Evolutionary conservation across 257 asterid genomes (phyloP).

Genomic region (Scutellaria minor): DNA sequence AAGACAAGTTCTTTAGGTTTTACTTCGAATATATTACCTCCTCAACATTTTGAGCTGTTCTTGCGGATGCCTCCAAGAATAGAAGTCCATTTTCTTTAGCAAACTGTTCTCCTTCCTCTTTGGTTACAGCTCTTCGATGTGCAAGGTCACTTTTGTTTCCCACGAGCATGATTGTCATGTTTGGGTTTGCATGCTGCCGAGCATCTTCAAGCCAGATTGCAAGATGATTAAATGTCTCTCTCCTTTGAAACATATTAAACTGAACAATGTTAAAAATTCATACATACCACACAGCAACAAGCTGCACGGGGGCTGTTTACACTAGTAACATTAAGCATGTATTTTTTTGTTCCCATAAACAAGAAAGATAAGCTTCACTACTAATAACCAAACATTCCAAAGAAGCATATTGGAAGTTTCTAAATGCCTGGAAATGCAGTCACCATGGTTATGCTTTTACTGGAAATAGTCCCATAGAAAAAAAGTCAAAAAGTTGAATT

Average conservation of each 20-base stretch:
- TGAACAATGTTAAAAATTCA: neutral
- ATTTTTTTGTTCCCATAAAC: neutral
- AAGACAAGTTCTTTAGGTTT: neutral
- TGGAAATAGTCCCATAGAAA: no score
- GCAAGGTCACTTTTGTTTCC: slow-evolving; percentile 70
- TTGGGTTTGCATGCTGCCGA: slow-evolving; percentile 65
- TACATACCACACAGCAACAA: no score
- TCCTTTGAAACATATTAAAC: slow-evolving; percentile 36
- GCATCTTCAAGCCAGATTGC: slow-evolving; percentile 75
- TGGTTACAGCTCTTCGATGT: slow-evolving; percentile 63
- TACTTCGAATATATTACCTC: slow-evolving; percentile 44
- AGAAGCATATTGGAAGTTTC: neutral
- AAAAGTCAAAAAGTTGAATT: neutral
- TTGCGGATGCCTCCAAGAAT: slow-evolving; percentile 65
- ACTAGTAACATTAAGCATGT: no score
- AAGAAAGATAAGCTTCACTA: neutral
- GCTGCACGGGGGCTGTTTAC: no score
- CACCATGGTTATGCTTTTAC: neutral
- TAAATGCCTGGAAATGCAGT: neutral
- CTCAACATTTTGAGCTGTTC: slow-evolving; percentile 69
- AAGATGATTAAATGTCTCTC: slow-evolving; percentile 68
- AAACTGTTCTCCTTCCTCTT: slow-evolving; percentile 70
- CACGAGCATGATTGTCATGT: slow-evolving; percentile 63
- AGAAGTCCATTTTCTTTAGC: slow-evolving; percentile 65
- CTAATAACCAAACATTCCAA: neutral